A percentile compares a stretch with the other conserved stretches of the same genome.
Evolutionary conservation across 2,329 filamentous ascomycete genomes (phyloP).

Genomic region (Colletotrichum tamarilloi): DNA sequence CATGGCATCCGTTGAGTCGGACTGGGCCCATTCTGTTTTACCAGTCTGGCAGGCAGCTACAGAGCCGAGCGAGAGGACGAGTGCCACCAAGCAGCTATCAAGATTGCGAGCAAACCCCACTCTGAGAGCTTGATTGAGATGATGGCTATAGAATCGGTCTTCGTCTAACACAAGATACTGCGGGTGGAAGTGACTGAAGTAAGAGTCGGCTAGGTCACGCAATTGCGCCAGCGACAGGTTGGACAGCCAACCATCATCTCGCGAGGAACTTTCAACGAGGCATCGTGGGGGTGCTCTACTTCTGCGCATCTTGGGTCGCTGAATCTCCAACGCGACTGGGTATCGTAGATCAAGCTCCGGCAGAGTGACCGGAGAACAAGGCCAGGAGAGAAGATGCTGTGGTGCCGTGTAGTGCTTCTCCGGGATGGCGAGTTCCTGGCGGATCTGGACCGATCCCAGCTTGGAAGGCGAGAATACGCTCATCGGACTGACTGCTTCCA

Average conservation of each 20-base stretch:
- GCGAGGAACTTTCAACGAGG: background rate
- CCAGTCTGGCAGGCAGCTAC: slow-evolving; percentile 19
- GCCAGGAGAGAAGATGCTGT: slow-evolving; percentile 25
- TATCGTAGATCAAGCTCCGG: slow-evolving; percentile 8
- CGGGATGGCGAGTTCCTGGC: slow-evolving; percentile 12
- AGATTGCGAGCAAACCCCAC: background rate
- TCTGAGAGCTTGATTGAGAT: slow-evolving; percentile 8
- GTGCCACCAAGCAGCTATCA: slow-evolving; percentile 4
- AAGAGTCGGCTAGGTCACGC: background rate
- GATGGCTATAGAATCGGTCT: slow-evolving; percentile 5
- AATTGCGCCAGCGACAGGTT: slow-evolving; percentile 2
- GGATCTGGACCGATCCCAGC: background rate
- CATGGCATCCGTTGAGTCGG: background rate
- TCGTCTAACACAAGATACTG: slow-evolving; percentile 12
- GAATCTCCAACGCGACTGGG: background rate
- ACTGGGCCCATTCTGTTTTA: slow-evolving; percentile 3
- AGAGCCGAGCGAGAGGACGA: slow-evolving; percentile 16
- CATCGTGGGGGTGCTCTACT: slow-evolving; percentile 10
- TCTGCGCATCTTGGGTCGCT: background rate
- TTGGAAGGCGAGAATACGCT: background rate
- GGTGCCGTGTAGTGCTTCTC: slow-evolving; percentile 26
- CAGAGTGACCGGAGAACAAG: slow-evolving; percentile 18
- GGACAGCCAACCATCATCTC: background rate
- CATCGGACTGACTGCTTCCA: background rate
- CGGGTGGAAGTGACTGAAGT: slow-evolving; percentile 23